Evolutionary conservation across 768 basidiomycete genomes (phyloP), one percentile per base, ranked within the genome.

Genomic region (Lanmaoa rubissima): DNA sequence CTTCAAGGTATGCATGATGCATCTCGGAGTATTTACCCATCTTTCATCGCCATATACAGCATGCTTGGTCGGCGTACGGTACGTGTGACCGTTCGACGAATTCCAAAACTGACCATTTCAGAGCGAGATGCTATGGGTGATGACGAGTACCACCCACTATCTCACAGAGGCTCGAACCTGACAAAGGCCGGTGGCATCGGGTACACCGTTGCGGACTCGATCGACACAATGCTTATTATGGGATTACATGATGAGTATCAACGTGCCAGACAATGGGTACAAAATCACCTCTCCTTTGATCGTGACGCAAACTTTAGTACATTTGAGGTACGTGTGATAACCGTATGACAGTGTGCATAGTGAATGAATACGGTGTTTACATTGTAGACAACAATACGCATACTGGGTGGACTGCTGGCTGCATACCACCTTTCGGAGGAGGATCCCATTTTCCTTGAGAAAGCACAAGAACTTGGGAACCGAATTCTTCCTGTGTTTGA

Each of bases 111-210:
- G 49, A 64, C 48, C 48, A 11, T 48, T 31, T 43, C 74, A 94
- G 93, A 94, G 74, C 76, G 84, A 45, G 86, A 97, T 69, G 94
- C 94, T 2, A 94, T 92, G 84, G 94, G 94, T 1, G 81, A 81
- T 54, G 94, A 97, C 74, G 92, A 96, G 70, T 97, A 93, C 65
- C 92, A 96, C 65, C 94, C 95, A 0, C 79, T 98, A 24, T 81
- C 81, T 51, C 79, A 79, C 48, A 74, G 73, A 28, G 95, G 95
- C 5, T 81, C 83, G 10, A 94, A 98, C 69, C 78, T 98, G 31
- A 88, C 90, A 0, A 62, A 73, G 5, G 86, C 84, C 2, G 92
- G 91, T 38, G 87, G 91, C 14, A 87, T 97, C 50, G 94, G 94
- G 24, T 95, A 94, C 69, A 92, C 87, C 38, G 87, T 98, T 44